Conservation (phyloP, 2,329 filamentous ascomycete genomes). For the Diaporthe helianthi region DNA sequence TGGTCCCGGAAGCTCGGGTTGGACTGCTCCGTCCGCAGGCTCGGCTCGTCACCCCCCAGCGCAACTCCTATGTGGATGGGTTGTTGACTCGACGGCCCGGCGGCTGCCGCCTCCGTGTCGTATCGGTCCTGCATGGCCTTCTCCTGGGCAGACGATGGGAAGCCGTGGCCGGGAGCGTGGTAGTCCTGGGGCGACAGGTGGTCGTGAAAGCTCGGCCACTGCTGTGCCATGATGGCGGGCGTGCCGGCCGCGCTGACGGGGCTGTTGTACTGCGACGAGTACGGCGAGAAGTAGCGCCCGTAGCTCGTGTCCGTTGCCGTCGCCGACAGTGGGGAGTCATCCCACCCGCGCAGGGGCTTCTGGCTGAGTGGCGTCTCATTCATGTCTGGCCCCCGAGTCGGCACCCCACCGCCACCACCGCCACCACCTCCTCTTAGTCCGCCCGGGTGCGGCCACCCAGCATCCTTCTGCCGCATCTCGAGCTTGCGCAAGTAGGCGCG, state of each 20-base stretch:
- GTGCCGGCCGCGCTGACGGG: conserved; percentile 56
- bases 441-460: conserved; percentile 52
- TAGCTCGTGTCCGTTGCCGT: conserved; percentile 37
- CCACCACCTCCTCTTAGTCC: conserved; percentile 29
- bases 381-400: conserved; percentile 47
- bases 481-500: conserved; percentile 58
- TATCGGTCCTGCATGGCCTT: conserved; percentile 35
- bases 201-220: conserved; percentile 46
- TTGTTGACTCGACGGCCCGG: conserved; percentile 23
- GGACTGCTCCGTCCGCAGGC: conserved; percentile 42
- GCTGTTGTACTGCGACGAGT: conserved; percentile 65
- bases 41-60: conserved; percentile 48
- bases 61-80: conserved; percentile 51
- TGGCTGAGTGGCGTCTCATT: conserved; percentile 63
- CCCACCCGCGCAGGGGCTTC: conserved; percentile 59
- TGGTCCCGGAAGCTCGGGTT: conserved; percentile 40
- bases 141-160: conserved; percentile 38
- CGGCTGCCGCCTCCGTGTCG: neutral
- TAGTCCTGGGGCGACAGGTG: conserved; percentile 26
- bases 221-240: conserved; percentile 37
- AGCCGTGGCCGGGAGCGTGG: conserved; percentile 39
- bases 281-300: conserved; percentile 64
- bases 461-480: conserved; percentile 47
- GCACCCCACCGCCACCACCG: neutral
- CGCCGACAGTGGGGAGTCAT: conserved; percentile 59